Conservation (phyloP, 2,329 filamentous ascomycete species). For the Helotiales sp. region DNA sequence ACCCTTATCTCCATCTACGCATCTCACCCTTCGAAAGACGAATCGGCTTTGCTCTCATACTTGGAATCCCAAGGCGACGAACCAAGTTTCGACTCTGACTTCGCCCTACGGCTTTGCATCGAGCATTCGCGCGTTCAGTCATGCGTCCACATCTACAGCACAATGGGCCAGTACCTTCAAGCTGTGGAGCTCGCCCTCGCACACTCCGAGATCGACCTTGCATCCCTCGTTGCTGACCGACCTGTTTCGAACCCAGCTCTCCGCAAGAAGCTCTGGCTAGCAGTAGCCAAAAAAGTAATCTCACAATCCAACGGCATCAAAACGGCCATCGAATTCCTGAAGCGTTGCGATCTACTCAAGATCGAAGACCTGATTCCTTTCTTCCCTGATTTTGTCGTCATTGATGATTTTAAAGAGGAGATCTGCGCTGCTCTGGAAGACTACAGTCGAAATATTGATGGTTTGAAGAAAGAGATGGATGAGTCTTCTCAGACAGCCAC, state of each 20-base stretch:
- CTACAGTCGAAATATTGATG: slow-evolving; percentile 89
- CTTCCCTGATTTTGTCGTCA: slow-evolving; percentile 98
- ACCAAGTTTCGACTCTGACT: slow-evolving; percentile 90
- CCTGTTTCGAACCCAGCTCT: slow-evolving; percentile 78
- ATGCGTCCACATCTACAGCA: slow-evolving; percentile 96
- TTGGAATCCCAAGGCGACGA: slow-evolving; percentile 89
- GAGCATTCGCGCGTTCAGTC: slow-evolving; percentile 91
- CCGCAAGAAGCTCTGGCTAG: slow-evolving; percentile 93
- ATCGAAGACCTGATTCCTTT: slow-evolving; percentile 98
- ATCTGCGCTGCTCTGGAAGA: slow-evolving; percentile 93
- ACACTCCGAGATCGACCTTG: slow-evolving; percentile 87
- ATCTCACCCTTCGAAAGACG: slow-evolving; percentile 80
- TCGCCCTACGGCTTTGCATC: slow-evolving; percentile 93
- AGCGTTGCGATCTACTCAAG: slow-evolving; percentile 85
- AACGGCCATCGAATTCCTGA: slow-evolving; percentile 89
- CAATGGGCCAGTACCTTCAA: slow-evolving; percentile 92
- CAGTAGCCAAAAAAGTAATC: slow-evolving; percentile 93
- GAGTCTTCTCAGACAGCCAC: slow-evolving; percentile 85
- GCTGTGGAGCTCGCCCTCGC: slow-evolving; percentile 92
- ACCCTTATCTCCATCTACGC: slow-evolving; percentile 96
- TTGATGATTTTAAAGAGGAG: slow-evolving; percentile 99
- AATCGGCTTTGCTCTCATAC: slow-evolving; percentile 84
- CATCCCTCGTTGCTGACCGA: slow-evolving; percentile 85
- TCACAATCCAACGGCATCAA: slow-evolving; percentile 86
- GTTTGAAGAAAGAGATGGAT: slow-evolving; percentile 92